Percentiles rank a stretch among this genome's conserved stretches.
Evolutionary conservation across 495 filamentous ascomycete genomes (phyloP).

Genomic region (Neurospora hispaniola): DNA sequence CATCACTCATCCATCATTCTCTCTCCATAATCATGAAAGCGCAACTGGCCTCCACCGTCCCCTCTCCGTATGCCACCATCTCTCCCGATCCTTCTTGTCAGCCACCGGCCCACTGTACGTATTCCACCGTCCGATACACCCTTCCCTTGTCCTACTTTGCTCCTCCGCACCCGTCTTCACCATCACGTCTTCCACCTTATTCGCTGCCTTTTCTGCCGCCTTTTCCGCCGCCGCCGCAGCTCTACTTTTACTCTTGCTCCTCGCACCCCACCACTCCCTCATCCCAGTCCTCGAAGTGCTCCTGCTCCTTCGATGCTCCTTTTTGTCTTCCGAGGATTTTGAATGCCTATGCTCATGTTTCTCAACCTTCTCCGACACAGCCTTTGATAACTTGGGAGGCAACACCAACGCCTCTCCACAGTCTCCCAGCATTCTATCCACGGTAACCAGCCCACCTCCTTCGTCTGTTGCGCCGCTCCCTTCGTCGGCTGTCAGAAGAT

Average conservation of each 20-base stretch:
- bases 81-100: constrained; percentile 37
- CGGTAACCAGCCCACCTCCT: constrained; percentile 41
- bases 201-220: not conserved
- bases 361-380: not conserved
- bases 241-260: not conserved
- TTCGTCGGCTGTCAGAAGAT: constrained; percentile 46
- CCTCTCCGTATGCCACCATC: constrained; percentile 41
- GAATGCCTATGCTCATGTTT: not conserved
- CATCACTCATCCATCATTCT: not conserved
- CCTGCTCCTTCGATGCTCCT: constrained; percentile 11
- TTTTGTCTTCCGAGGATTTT: not conserved
- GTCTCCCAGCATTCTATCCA: constrained; percentile 38
- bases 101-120: constrained; percentile 20
- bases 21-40: constrained; percentile 15
- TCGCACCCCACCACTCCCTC: constrained; percentile 13
- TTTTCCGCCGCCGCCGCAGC: not conserved
- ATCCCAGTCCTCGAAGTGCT: constrained; percentile 10
- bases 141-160: constrained; percentile 22
- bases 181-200: not conserved
- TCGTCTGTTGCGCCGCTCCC: constrained; percentile 39
- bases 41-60: constrained; percentile 32
- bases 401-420: constrained; percentile 30
- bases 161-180: not conserved
- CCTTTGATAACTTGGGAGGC: constrained; percentile 2
- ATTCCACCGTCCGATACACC: constrained; percentile 50